Evolutionary conservation across 169 alveolate genomes (phyloP), one percentile per base, ranked within the genome.

Genomic region (Theileria annulata): DNA sequence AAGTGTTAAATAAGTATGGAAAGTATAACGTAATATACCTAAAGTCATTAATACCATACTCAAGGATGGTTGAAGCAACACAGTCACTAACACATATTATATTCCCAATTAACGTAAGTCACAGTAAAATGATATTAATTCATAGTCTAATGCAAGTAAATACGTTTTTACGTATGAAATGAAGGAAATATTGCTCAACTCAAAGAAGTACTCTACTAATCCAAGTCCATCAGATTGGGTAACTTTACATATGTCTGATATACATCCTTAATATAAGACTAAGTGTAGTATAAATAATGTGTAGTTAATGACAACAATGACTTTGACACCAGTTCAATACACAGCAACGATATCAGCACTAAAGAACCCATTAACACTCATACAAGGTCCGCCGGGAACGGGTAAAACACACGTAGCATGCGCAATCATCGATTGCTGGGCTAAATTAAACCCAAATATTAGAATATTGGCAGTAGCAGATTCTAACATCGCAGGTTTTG

Each of bases 311-410:
- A 90, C 92, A 0, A 81, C 56, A 51, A 76, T 90, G 42, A 87
- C 92, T 12, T 69, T 90, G 58, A 87, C 91, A 42, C 88, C 79
- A 58, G 71, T 92, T 4, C 94, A 90, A 82, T 70, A 79, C 30
- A 80, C 68, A 23, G 94, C 94, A 6, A 83, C 92, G 28, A 28
- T 71, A 60, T 77, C 87, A 37, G 94, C 94, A 1, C 30, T 90
- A 0, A 66, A 78, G 23, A 77, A 88, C 69, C 70, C 88, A 33
- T 12, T 90, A 42, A 87, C 94, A 19, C 85, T 90, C n/a, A 88
- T 90, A 42, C 94, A 90, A 77, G 94, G 95, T 5, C 95, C 95
- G 8, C 95, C 95, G 35, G 95, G 95, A n/a, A 91, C 95, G 10
- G 95, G 95, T 23, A 91, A 91, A 72, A 91, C 95, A 6, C 93